Base-by-base conservation (phyloP, 2,329 filamentous ascomycete species). In the Apiospora marii region DNA sequence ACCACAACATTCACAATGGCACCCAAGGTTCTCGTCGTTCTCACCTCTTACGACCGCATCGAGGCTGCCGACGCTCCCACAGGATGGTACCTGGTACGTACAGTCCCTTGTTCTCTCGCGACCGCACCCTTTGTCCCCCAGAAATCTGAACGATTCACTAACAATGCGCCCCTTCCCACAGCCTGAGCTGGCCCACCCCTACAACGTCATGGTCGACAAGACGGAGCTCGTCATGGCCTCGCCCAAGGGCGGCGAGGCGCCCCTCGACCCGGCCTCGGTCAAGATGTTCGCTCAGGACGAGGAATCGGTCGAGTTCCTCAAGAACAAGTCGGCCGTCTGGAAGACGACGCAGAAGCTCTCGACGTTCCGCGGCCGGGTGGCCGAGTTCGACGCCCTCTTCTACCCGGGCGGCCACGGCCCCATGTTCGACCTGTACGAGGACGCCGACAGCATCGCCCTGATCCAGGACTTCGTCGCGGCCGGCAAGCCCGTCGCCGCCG, bases 41-140 rank as follows among this genome's bases (percentile, higher is more conserved):
- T 94, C 74, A 93, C 91, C 75, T 94, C 91, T 74, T 86, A 89
- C 80, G 82, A 80, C 79, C 82, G 84, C 80, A 85, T 90, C 68
- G 84, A 83, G 76, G 79, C 83, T 76, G 84, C 85, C 64, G 85
- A 85, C 78, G 84, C 84, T 77, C 87, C 87, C 13, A 93, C 92
- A 0, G 92, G 92, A 75, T 94, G 92, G 92, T 94, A 90, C 79
- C 84, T 94, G 77, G 90, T 92, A 84, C 68, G 84, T 74, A 58
- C 22, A 27, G 1, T 22, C 8, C 10, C 14, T 2, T 46, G 48
- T 41, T n/a, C 68, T 12, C 27, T 13, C 16, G 8, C 12, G 4
- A 4, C 27, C 27, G 27, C 27, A 30, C 27, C 27, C 27, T 30
- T 12, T 34, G 19, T 58, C n/a, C 46, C 70, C 61, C 43, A n/a